phyloP scores from a whole-genome alignment of 495 filamentous ascomycete species.

The Eremomyces bilateralis region DNA sequence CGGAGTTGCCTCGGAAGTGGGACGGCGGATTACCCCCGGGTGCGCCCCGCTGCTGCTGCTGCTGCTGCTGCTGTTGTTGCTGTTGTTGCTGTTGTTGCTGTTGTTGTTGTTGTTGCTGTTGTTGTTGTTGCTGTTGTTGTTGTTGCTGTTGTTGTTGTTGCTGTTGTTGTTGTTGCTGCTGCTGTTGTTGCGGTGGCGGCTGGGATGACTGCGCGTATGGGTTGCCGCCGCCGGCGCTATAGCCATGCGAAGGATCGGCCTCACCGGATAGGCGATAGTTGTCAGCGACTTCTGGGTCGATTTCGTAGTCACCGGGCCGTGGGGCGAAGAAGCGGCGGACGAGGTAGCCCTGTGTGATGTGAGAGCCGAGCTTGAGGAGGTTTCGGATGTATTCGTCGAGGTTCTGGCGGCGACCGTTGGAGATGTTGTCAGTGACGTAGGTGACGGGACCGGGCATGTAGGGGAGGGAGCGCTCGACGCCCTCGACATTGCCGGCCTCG shows the following conservation, averaged over 20 bases:
- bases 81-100: constrained; percentile 13
- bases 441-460: constrained; percentile 98
- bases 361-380: constrained; percentile 55
- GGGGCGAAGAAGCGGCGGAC: constrained; percentile 83
- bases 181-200: constrained; percentile 2
- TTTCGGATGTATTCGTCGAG: constrained; percentile 90
- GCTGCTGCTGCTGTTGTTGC: constrained; percentile 5
- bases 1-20: not conserved
- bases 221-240: constrained; percentile 7
- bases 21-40: not conserved
- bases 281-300: constrained; percentile 30
- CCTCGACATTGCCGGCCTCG: constrained; percentile 67
- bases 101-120: constrained; percentile 4
- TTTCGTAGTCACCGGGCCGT: constrained; percentile 76
- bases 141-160: not conserved
- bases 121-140: constrained; percentile 2
- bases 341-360: constrained; percentile 62
- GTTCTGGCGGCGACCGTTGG: constrained; percentile 74
- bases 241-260: constrained; percentile 5
- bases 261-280: constrained; percentile 11
- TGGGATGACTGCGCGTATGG: not conserved
- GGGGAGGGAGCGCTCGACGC: constrained; percentile 61
- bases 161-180: constrained; percentile 16
- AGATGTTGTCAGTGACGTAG: constrained; percentile 92
- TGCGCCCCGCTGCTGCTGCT: not conserved